Evolutionary conservation across 2,329 filamentous ascomycete species (phyloP).

Genomic region (Lachnellula arida): DNA sequence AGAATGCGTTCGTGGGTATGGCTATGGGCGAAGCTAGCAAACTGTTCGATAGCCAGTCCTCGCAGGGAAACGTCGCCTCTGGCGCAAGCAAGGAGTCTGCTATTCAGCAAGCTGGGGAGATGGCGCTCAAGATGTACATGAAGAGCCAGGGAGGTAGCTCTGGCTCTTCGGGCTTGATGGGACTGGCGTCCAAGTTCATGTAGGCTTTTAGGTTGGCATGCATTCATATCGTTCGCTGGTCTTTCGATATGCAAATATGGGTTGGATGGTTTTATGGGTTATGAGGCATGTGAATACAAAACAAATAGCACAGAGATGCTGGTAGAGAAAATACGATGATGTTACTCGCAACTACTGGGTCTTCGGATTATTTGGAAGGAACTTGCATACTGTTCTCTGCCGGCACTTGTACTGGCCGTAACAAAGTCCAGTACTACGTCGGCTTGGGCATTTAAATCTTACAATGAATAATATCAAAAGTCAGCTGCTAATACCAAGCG

Average conservation of each 20-base stretch:
- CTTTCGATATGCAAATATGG: not conserved
- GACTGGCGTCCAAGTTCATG: slow-evolving; percentile 59
- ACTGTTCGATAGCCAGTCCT: slow-evolving; percentile 57
- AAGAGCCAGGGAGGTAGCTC: slow-evolving; percentile 61
- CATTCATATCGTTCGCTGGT: not conserved
- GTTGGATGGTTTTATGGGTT: not conserved
- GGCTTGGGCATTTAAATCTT: too few relatives aligned
- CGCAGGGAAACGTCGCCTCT: slow-evolving; percentile 48
- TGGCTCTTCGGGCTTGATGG: slow-evolving; percentile 34
- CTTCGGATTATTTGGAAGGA: too few relatives aligned
- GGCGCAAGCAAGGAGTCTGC: slow-evolving; percentile 75
- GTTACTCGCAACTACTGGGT: not conserved
- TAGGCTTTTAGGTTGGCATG: slow-evolving; percentile 8
- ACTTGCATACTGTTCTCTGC: too few relatives aligned
- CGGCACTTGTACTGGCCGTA: too few relatives aligned
- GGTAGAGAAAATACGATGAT: not conserved
- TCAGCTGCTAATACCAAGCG: too few relatives aligned
- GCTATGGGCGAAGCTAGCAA: slow-evolving; percentile 85
- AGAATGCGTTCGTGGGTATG: slow-evolving; percentile 77
- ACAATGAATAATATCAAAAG: too few relatives aligned
- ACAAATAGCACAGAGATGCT: not conserved
- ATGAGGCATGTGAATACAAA: not conserved
- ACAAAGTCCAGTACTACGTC: too few relatives aligned
- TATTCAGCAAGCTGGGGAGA: slow-evolving; percentile 74
- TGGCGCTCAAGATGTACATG: slow-evolving; percentile 87